Conservation (phyloP, 257 asterid species). For the Ocimum tenuiflorum region DNA sequence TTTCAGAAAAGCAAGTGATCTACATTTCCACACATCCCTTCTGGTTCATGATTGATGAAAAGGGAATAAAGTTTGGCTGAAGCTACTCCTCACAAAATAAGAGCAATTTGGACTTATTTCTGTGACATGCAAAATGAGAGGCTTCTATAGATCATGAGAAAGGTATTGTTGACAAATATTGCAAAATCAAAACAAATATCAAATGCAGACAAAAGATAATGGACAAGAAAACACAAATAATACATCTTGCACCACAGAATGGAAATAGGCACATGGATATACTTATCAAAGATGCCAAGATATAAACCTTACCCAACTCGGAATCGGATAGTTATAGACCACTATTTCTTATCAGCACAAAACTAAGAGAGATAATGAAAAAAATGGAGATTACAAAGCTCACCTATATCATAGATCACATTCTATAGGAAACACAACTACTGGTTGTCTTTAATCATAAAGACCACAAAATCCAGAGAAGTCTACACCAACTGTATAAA, state of each 20-base stretch:
- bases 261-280: background rate
- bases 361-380: background rate
- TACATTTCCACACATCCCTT: background rate
- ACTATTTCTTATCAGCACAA: background rate
- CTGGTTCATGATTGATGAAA: background rate
- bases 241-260: background rate
- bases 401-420: conserved; percentile 21
- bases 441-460: conserved; percentile 12
- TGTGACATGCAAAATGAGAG: background rate
- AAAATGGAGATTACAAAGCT: background rate
- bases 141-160: background rate
- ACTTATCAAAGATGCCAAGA: background rate
- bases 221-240: background rate
- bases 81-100: background rate
- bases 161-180: background rate
- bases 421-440: conserved; percentile 15
- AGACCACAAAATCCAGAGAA: conserved; percentile 21
- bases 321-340: background rate
- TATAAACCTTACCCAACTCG: background rate
- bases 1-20: background rate
- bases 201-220: background rate
- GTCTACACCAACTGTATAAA: conserved; percentile 12
- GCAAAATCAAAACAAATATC: background rate
- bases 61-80: background rate
- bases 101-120: background rate